Evolutionary conservation across 2,329 filamentous ascomycete species (phyloP), one percentile per base, ranked within the genome.

Genomic region (Fusarium ambrosium): DNA sequence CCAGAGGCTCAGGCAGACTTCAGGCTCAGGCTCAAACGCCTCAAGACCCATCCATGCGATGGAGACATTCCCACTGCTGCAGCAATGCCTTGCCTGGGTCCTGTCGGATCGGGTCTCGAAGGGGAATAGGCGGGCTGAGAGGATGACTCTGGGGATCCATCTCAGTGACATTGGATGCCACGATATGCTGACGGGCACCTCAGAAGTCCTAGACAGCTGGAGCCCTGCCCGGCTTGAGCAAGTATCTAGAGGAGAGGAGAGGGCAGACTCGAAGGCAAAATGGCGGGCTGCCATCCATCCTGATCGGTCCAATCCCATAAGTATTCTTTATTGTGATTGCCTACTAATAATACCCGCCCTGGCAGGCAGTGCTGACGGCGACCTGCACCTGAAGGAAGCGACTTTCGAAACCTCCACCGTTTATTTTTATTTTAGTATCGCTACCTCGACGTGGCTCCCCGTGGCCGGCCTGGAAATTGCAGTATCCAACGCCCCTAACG

Each of bases 401-500:
- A 55, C 43, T 68, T 70, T 75, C 62, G 69, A 75, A 75, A 75
- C 72, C 59, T 75, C 72, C 66, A 68, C 62, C 60, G 69, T 74
- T 75, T 70, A 62, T 74, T 73, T 72, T 75, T 67, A 72, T 70
- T 66, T 55, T 64, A 71, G 71, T 55, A 68, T 65, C 71, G 53
- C 69, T 66, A 63, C 64, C 60, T 66, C 51, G 58, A 55, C 68
- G 69, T 74, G 72, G 72, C 66, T 70, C 72, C 72, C 59, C 72
- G 45, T 67, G 55, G 66, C 34, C 72, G 55, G 66, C 34, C 72
- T 75, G 72, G 72, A 75, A 75, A 75, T 75, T 75, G 51, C 72
- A 75, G 73, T 73, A 71, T 64, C 68, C 69, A 75, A 69, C 36
- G 69, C 72, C 72, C 72, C 72, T 67, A 75, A 73, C 74, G 72